These are phyloP conservation scores for Musa acuminata DNA, from an alignment of 176 grass and related monocot genomes.

Conservation along the genomic window DNA sequence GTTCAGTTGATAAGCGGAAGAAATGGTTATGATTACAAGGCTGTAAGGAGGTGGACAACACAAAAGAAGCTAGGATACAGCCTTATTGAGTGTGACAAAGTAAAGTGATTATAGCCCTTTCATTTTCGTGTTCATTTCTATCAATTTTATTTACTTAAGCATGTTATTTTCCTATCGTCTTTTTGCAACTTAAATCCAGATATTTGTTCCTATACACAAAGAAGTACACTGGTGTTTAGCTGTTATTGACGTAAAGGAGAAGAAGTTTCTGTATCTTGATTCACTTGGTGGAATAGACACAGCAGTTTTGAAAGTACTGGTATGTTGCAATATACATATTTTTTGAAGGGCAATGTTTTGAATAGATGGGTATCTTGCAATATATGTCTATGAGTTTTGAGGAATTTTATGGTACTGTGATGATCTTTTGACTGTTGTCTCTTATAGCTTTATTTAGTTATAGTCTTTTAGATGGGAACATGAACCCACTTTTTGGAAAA, in stretches of 20 bases:
- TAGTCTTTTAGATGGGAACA: no score
- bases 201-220: constrained; percentile 96
- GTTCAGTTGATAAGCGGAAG: constrained; percentile 51
- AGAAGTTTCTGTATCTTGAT: constrained; percentile 86
- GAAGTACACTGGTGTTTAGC: constrained; percentile 97
- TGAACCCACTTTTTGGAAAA: no score
- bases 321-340: constrained; percentile 26
- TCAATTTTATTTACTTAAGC: constrained; percentile 4
- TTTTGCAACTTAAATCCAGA: constrained; percentile 37
- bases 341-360: background rate
- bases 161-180: constrained; percentile 11
- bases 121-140: constrained; percentile 14
- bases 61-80: constrained; percentile 79
- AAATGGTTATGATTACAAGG: constrained; percentile 76
- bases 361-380: background rate
- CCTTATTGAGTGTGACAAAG: constrained; percentile 87
- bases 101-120: constrained; percentile 33
- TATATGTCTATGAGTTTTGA: background rate
- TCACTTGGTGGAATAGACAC: constrained; percentile 82
- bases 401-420: no score
- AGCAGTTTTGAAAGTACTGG: constrained; percentile 40
- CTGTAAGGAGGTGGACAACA: constrained; percentile 87
- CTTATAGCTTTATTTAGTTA: no score
- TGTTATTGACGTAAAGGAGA: constrained; percentile 82
- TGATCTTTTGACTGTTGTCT: no score